phyloP scores from a whole-genome alignment of 805 yeast genomes.

The Teunomyces kruisii region DNA sequence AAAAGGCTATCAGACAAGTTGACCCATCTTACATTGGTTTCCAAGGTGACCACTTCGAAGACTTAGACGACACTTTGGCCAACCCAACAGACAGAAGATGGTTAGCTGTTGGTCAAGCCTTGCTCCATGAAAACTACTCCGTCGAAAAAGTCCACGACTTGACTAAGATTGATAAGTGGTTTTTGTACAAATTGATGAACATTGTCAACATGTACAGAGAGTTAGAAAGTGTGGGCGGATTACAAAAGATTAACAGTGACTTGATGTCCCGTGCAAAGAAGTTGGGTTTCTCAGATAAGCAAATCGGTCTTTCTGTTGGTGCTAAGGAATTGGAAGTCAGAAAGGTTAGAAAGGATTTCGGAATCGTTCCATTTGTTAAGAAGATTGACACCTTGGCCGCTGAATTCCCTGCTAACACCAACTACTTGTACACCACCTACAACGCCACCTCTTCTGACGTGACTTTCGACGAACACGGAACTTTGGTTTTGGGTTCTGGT shows the following conservation, averaged over 20 bases:
- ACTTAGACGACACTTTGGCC: conserved; percentile 72
- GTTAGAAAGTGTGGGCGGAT: conserved; percentile 54
- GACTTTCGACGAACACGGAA: conserved; percentile 83
- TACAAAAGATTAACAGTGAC: conserved; percentile 64
- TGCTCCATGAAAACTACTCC: conserved; percentile 84
- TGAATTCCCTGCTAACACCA: conserved; percentile 96
- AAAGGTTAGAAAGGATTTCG: conserved; percentile 72
- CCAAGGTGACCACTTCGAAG: conserved; percentile 80
- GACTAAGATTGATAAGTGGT: conserved; percentile 94
- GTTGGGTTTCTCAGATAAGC: conserved; percentile 93
- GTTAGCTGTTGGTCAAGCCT: conserved; percentile 97
- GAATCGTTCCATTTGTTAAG: conserved; percentile 90
- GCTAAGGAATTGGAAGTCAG: conserved; percentile 80
- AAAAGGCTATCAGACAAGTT: conserved; percentile 94
- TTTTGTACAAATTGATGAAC: conserved; percentile 87
- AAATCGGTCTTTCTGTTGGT: conserved; percentile 76
- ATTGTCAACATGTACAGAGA: conserved; percentile 86
- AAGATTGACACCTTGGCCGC: conserved; percentile 97
- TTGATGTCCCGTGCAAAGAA: conserved; percentile 79
- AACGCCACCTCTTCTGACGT: conserved; percentile 87
- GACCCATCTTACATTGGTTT: conserved; percentile 90
- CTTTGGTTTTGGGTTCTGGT: conserved; percentile 97
- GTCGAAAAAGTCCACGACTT: conserved; percentile 92
- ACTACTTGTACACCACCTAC: conserved; percentile 93
- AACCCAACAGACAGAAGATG: conserved; percentile 96